phyloP scores from a whole-genome alignment of 257 asterid species.

The Solanum pimpinellifolium region DNA sequence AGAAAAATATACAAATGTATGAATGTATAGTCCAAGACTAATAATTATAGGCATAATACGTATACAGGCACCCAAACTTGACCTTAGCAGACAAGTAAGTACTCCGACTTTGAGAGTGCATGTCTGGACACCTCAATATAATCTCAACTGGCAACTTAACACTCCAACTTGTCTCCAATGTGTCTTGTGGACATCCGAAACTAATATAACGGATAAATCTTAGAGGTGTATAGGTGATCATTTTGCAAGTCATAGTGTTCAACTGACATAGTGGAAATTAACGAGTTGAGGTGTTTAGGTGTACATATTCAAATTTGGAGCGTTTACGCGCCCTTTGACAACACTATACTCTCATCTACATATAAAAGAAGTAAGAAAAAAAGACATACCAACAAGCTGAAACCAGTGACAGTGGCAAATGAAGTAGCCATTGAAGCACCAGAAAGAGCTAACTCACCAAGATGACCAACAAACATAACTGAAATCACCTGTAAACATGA shows the following conservation, averaged over 20 bases:
- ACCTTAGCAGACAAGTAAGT: neutral
- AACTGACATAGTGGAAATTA: neutral
- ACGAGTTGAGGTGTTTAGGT: neutral
- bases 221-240: neutral
- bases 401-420: slow-evolving; percentile 12
- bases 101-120: neutral
- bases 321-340: neutral
- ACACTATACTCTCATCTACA: neutral
- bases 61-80: neutral
- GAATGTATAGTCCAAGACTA: neutral
- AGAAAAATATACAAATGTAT: neutral
- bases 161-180: neutral
- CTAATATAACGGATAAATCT: too few relatives aligned
- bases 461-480: slow-evolving; percentile 13
- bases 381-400: slow-evolving; percentile 8
- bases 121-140: rapidly evolving
- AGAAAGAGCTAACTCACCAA: slow-evolving; percentile 12
- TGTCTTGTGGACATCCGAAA: neutral
- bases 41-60: neutral
- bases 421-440: slow-evolving; percentile 17
- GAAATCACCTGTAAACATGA: neutral
- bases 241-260: neutral
- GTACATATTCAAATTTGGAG: neutral
- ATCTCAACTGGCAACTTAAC: neutral
- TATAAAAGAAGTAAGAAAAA: neutral